Evolutionary conservation across 495 filamentous ascomycete species (phyloP).

Genomic region (Aspergillus sparsus): DNA sequence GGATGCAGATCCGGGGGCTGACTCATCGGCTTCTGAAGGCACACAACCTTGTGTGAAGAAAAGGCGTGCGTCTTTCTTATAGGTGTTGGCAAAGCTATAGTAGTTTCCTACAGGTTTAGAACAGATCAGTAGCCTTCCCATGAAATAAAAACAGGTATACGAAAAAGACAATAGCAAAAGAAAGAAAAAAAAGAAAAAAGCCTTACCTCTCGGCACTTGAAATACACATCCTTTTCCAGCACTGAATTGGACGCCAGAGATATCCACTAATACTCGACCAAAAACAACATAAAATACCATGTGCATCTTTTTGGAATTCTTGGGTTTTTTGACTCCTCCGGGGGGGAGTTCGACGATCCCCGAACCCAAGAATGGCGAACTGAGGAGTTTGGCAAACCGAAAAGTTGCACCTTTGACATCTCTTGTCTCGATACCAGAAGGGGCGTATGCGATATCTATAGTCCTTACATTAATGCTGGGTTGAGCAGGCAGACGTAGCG

Average conservation of each 20-base stretch:
- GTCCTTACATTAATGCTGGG: constrained; percentile 19
- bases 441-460: constrained; percentile 73
- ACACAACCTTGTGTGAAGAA: constrained; percentile 85
- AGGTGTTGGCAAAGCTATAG: constrained; percentile 78
- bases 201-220: constrained; percentile 89
- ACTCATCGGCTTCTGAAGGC: constrained; percentile 37
- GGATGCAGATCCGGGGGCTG: constrained; percentile 29
- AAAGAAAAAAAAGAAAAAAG: not conserved
- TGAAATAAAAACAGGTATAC: too few species aligned
- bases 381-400: constrained; percentile 82
- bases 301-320: constrained; percentile 91
- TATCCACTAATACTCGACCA: constrained; percentile 76
- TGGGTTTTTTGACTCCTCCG: constrained; percentile 76
- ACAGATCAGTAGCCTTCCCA: not conserved
- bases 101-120: constrained; percentile 64
- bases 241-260: constrained; percentile 71
- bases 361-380: constrained; percentile 78
- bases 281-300: constrained; percentile 89
- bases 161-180: too few species aligned
- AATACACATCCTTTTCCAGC: constrained; percentile 86
- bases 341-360: constrained; percentile 88
- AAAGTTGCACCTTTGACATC: constrained; percentile 76
- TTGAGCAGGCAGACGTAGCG: not conserved
- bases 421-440: constrained; percentile 68
- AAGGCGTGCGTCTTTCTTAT: constrained; percentile 64